Percentiles rank a stretch among this genome's conserved stretches.
phyloP scores from a whole-genome alignment of 352 stramenopile species.

The Phytophthora syringae region DNA sequence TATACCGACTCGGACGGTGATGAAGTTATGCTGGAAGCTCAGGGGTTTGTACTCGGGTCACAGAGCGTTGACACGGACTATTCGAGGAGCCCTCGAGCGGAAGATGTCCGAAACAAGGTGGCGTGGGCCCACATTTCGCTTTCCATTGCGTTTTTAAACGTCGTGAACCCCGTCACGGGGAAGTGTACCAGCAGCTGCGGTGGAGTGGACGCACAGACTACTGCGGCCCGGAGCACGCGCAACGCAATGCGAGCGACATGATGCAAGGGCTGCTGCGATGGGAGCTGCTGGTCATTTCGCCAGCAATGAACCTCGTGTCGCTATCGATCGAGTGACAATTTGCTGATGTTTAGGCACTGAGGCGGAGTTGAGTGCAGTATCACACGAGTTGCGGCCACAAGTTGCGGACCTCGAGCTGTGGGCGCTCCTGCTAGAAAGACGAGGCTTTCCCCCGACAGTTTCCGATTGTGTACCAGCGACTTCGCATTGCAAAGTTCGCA shows the following conservation, averaged over 20 bases:
- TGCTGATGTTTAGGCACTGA: not conserved
- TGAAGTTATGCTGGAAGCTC: slow-evolving; percentile 23
- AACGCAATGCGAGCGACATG: slow-evolving; percentile 48
- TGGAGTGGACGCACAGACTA: slow-evolving; percentile 56
- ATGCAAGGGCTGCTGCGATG: slow-evolving; percentile 46
- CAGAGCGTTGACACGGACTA: slow-evolving; percentile 44
- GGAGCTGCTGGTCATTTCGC: slow-evolving; percentile 45
- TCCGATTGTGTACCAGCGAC: too few species aligned
- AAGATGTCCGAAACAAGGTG: slow-evolving; percentile 17
- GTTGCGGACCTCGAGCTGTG: too few species aligned
- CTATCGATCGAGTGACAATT: slow-evolving; percentile 2
- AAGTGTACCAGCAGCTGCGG: slow-evolving; percentile 38
- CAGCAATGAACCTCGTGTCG: slow-evolving; percentile 32
- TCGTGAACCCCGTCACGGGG: slow-evolving; percentile 32
- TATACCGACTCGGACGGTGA: slow-evolving; percentile 15
- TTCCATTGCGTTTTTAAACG: slow-evolving; percentile 48
- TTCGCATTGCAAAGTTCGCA: too few species aligned
- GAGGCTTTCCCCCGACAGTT: too few species aligned
- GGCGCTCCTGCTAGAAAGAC: too few species aligned
- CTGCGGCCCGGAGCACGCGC: slow-evolving; percentile 39
- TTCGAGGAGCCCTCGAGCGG: slow-evolving; percentile 1
- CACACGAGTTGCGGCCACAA: not conserved
- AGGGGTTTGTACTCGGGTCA: slow-evolving; percentile 44
- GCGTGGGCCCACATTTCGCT: slow-evolving; percentile 48
- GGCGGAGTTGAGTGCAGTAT: too few species aligned